Base-by-base conservation (phyloP, 257 asterid species). In the Echites panduratus region DNA sequence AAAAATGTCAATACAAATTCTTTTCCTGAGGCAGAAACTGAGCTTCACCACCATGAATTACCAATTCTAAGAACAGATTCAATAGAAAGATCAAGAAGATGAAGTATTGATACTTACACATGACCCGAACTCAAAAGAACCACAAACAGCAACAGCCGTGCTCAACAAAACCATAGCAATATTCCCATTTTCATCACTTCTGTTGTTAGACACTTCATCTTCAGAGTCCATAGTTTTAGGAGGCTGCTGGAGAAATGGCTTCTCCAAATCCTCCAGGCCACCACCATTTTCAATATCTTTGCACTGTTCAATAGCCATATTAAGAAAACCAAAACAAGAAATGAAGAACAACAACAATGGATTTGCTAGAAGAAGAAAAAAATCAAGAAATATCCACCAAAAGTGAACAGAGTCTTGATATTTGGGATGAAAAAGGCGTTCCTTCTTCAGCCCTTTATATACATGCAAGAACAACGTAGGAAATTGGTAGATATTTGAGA, bases 61-160 rank as follows among this genome's bases (percentile, higher is more conserved):
- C 7, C 20, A 29, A 32, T 10, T 4, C 8, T 26, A 63, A 56
- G 10, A 12, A 64, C 8, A 70, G 4, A 47, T 44, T 38, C 13
- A 35, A 67, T 12, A 53, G 7, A 43, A 48, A 26, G 27, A 8
- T 19, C 24, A 17, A 50, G 20, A 48, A 29, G 38, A 16, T 27
- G 1, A 59, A n/a, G 38, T 5, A 24, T 9, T 8, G 17, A 57
- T 61, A 86, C 96, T 82, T 89, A 92, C 97, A 78, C 98, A 93
- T 47, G 91, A 84, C 81, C 98, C 98, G 71, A 93, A 90, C 72
- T 90, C 93, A 48, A 89, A 90, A 26, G 96, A 93, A 56, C 98
- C 98, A 73, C 96, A 93, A 74, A 93, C 93, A 20, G 92, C 95
- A 74, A 88, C 97, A 74, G 75, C 82, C n/a, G 97, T 90, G 59